Evolutionary conservation across 352 stramenopile genomes (phyloP).

Genomic region (Globisporangium barbulae): DNA sequence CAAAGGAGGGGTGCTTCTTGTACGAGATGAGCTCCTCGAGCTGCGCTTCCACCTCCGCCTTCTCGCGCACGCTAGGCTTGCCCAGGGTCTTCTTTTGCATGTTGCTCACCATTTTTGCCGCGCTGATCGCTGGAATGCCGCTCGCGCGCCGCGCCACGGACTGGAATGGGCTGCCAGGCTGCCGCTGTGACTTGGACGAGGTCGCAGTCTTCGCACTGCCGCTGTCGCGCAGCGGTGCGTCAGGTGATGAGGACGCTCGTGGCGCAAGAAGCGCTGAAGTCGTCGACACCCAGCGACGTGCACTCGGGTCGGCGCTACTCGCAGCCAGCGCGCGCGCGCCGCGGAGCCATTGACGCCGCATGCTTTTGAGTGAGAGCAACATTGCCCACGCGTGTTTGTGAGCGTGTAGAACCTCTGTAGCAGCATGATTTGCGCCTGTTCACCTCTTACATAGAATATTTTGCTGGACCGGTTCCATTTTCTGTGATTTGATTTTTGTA

Average conservation of each 20-base stretch:
- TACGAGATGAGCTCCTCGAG: constrained; percentile 40
- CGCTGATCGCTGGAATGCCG: constrained; percentile 10
- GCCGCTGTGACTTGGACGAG: background rate
- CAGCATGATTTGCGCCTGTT: background rate
- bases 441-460: background rate
- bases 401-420: background rate
- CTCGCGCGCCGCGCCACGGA: constrained; percentile 3
- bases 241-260: background rate
- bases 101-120: constrained; percentile 13
- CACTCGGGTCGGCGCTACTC: background rate
- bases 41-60: constrained; percentile 21
- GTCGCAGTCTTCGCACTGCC: background rate
- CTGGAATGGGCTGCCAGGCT: constrained; percentile 2
- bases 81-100: constrained; percentile 10
- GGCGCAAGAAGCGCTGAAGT: background rate
- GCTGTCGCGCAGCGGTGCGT: background rate
- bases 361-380: background rate
- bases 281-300: constrained; percentile 7
- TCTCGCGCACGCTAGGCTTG: constrained; percentile 16
- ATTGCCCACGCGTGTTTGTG: background rate
- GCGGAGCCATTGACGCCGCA: constrained; percentile 13
- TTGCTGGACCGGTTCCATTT: constrained; percentile 2
- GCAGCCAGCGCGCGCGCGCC: constrained; percentile 2
- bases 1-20: constrained; percentile 28
- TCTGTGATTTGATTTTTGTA: background rate